Conservation (phyloP, 495 filamentous ascomycete genomes). For the Beverwykella pulmonaria region DNA sequence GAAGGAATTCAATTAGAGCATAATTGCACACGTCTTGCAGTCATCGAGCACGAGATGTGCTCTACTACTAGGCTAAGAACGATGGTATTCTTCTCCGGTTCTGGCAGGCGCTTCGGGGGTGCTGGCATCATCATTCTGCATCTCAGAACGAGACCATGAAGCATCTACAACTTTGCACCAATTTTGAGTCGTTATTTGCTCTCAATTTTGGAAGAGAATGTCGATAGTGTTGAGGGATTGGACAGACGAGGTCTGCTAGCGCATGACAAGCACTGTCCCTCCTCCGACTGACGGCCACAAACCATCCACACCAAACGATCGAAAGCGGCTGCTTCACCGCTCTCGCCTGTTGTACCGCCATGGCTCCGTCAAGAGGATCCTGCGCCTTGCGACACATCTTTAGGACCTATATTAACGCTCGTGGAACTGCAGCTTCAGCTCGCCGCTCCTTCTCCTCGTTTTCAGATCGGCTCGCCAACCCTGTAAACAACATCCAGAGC, state of each 20-base stretch:
- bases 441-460: conserved; percentile 43
- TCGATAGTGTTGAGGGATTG: too few relatives aligned
- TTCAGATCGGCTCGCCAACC: conserved; percentile 50
- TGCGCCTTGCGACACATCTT: conserved; percentile 7
- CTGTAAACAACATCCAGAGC: conserved; percentile 57
- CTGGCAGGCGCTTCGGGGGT: not conserved
- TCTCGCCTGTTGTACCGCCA: not conserved
- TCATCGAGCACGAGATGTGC: not conserved
- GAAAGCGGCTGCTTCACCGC: not conserved
- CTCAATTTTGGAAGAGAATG: not conserved
- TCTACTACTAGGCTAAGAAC: not conserved
- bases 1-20: too few relatives aligned
- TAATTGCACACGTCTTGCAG: not conserved
- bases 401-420: not conserved
- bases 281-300: not conserved
- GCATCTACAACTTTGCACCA: not conserved
- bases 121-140: not conserved
- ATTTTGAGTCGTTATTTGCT: not conserved
- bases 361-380: conserved; percentile 48
- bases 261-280: too few relatives aligned
- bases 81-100: not conserved
- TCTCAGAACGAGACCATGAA: not conserved
- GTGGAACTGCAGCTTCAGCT: not conserved
- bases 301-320: not conserved
- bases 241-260: too few relatives aligned